Conservation (phyloP, 2,329 filamentous ascomycete genomes). For the Beauveria sp. region DNA sequence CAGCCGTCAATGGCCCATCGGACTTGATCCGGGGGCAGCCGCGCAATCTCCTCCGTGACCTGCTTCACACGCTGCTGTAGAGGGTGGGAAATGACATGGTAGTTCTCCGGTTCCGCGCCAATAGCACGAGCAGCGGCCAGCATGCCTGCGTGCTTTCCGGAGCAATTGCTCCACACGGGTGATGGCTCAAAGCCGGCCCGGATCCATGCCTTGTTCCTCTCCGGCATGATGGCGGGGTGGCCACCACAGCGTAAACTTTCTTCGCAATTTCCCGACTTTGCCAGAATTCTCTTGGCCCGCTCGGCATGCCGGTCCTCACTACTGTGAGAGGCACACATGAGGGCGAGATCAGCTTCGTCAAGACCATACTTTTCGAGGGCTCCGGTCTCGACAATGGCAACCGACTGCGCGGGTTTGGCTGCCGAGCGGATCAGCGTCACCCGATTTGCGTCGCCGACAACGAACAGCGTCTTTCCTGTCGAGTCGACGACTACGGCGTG, state of each 20-base stretch:
- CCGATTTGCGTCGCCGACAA: conserved; percentile 32
- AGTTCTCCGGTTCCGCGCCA: conserved; percentile 22
- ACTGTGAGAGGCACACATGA: conserved; percentile 41
- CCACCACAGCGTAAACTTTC: conserved; percentile 34
- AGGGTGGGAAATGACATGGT: conserved; percentile 29
- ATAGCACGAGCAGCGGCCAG: conserved; percentile 32
- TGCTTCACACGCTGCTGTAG: conserved; percentile 31
- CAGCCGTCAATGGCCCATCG: conserved; percentile 39
- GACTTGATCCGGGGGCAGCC: conserved; percentile 19
- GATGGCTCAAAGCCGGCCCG: conserved; percentile 29
- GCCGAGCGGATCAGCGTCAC: conserved; percentile 36
- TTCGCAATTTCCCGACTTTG: conserved; percentile 25
- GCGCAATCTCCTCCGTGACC: conserved; percentile 28
- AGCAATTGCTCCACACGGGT: conserved; percentile 36
- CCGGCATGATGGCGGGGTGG: conserved; percentile 27
- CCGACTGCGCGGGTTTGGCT: conserved; percentile 37
- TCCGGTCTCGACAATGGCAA: conserved; percentile 35
- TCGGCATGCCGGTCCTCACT: conserved; percentile 33
- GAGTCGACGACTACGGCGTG: conserved; percentile 34
- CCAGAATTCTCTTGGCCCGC: conserved; percentile 30
- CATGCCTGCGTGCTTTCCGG: conserved; percentile 42
- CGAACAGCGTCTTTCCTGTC: conserved; percentile 28
- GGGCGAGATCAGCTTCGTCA: conserved; percentile 33
- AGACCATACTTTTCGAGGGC: conserved; percentile 28
- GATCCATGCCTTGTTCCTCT: conserved; percentile 32